Percentiles rank a stretch among this genome's conserved stretches.
Conservation (phyloP, 2,329 filamentous ascomycete species). For the Apiospora kogelbergensis region DNA sequence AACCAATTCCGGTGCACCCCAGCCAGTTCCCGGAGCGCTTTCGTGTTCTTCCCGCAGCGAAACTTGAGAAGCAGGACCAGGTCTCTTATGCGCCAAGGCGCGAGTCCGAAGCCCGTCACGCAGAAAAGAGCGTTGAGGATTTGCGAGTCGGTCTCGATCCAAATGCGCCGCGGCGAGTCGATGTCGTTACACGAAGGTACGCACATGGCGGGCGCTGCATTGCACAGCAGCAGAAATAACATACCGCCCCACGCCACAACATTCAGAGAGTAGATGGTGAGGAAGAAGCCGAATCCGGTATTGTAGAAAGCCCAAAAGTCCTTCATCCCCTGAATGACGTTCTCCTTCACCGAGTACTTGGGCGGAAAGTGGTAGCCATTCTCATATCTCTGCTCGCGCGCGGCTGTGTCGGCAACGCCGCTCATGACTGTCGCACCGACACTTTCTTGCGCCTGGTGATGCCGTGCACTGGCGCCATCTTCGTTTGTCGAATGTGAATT, state of each 20-base stretch:
- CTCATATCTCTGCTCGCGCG: conserved; percentile 40
- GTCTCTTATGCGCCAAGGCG: conserved; percentile 83
- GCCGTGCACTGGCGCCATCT: conserved; percentile 9
- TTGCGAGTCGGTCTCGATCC: conserved; percentile 85
- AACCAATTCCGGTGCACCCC: conserved; percentile 78
- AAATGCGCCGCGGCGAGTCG: conserved; percentile 59
- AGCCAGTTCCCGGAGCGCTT: conserved; percentile 66
- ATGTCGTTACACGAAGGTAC: conserved; percentile 67
- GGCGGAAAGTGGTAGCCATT: conserved; percentile 68
- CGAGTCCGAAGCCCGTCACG: conserved; percentile 80
- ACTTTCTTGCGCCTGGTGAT: conserved; percentile 21
- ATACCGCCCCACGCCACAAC: conserved; percentile 89
- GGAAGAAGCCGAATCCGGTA: conserved; percentile 74
- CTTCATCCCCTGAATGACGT: conserved; percentile 55
- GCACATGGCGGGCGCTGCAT: conserved; percentile 74
- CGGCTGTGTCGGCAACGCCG: conserved; percentile 29
- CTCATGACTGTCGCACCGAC: conserved; percentile 26
- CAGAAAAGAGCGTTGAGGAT: conserved; percentile 84
- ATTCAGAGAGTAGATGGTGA: conserved; percentile 78
- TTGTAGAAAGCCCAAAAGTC: conserved; percentile 72
- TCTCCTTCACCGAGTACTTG: conserved; percentile 58
- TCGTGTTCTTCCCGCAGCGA: conserved; percentile 51
- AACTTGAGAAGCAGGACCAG: conserved; percentile 71
- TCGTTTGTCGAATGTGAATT: neutral
- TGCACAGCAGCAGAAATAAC: conserved; percentile 82